Evolutionary conservation across 2,329 filamentous ascomycete species (phyloP).

Genomic region (Fulvia fulva): DNA sequence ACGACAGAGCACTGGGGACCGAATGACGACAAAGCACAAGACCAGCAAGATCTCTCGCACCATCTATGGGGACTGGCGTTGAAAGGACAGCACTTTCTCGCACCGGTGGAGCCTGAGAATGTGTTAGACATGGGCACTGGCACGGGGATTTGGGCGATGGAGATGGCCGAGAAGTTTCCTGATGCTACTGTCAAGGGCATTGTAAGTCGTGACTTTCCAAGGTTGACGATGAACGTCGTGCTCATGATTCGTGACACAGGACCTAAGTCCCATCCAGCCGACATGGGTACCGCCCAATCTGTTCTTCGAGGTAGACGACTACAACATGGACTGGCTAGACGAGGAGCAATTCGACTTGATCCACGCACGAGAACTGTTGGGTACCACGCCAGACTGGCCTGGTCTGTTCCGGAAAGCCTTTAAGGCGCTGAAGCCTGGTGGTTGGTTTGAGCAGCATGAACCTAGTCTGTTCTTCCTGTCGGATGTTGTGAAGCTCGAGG

Average conservation of each 20-base stretch:
- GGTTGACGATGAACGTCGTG: no score
- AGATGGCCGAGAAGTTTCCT: slow-evolving; percentile 30
- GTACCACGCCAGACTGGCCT: slow-evolving; percentile 20
- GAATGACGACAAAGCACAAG: slow-evolving; percentile 15
- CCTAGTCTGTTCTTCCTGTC: slow-evolving; percentile 16
- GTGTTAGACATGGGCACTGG: slow-evolving; percentile 8
- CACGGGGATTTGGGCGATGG: slow-evolving; percentile 21
- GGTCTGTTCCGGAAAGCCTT: slow-evolving; percentile 15
- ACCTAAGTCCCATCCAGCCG: slow-evolving; percentile 37
- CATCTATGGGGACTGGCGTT: slow-evolving; percentile 15
- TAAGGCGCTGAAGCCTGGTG: slow-evolving; percentile 21
- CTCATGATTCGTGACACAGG: slow-evolving; percentile 7
- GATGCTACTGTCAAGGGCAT: slow-evolving; percentile 41
- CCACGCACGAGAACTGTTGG: slow-evolving; percentile 32
- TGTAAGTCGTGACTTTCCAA: background rate
- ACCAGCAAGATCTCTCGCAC: slow-evolving; percentile 17
- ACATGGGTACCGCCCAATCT: slow-evolving; percentile 34
- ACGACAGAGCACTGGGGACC: slow-evolving; percentile 18
- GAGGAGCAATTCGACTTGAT: slow-evolving; percentile 37
- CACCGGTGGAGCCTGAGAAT: background rate
- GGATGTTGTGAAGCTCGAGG: slow-evolving; percentile 17
- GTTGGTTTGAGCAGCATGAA: slow-evolving; percentile 20
- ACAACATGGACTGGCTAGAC: slow-evolving; percentile 35
- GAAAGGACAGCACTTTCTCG: slow-evolving; percentile 11
- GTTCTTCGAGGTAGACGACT: slow-evolving; percentile 39